Base-by-base conservation (phyloP, 2,329 filamentous ascomycete genomes). In the Nothopassalora personata region DNA sequence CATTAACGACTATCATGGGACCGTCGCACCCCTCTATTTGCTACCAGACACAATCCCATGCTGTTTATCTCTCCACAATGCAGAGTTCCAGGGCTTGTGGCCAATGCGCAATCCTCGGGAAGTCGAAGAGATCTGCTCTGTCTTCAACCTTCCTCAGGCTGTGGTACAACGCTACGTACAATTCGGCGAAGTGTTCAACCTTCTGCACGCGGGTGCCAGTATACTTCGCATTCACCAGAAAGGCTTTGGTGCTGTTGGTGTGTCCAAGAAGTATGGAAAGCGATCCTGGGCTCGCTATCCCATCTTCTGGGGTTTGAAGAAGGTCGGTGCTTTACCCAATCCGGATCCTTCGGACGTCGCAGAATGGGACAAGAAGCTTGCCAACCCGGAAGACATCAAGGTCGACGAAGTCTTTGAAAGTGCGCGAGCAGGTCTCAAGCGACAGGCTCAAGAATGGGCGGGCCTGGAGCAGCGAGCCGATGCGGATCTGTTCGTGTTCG, bases 61-160 rank as follows among this genome's bases (percentile, higher is more conserved):
- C 62, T 86, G 83, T 64, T 73, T 88, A 8, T 87, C 85, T 0
- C 80, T 88, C 11, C 86, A 88, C 71, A 88, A 88, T 63, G 85
- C 86, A 53, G 85, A 88, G 64, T 88, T 88, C 66, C 86, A 88
- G 69, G 85, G 85, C 53, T 74, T 87, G 23, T 88, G 86, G 86
- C 83, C 84, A 0, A 86, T 88, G 80, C 77, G 85, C 9, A 85
- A 80, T 8, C 77, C 80, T 7, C 79, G 82, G 48, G 85, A 88
- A 65, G 79, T 80, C 57, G 80, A 81, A 45, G 85, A 88, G 70
- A 83, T 88, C 4, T 86, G 84, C 69, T 78, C 79, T 4, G 83
- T 87, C 34, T 88, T 85, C 73, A 87, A 87, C 64, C 74, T 88
- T 27, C 77, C 80, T 13, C 71, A 80, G 10, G 79, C 85, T 8